Evolutionary conservation across 1,139 yeast species (phyloP).

Genomic region (Sugiyamaella novakii): DNA sequence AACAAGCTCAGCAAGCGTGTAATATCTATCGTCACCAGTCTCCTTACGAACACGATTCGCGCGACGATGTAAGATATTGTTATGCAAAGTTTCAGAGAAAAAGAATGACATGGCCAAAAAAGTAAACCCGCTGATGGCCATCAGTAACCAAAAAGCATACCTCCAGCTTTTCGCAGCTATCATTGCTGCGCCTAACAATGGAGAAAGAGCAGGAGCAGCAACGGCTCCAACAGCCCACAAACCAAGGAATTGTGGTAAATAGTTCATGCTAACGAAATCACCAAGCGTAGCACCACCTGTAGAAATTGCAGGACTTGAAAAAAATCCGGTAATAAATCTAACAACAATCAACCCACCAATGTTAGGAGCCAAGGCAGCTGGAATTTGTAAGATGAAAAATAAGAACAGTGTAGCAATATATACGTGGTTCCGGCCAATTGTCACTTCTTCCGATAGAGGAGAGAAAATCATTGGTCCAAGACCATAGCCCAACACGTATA

Average conservation of each 20-base stretch:
- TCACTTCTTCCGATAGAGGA: slow-evolving; percentile 55
- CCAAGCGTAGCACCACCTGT: slow-evolving; percentile 82
- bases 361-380: slow-evolving; percentile 49
- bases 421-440: slow-evolving; percentile 55
- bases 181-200: slow-evolving; percentile 62
- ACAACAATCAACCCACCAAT: slow-evolving; percentile 54
- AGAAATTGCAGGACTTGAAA: slow-evolving; percentile 81
- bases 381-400: slow-evolving; percentile 57
- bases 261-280: slow-evolving; percentile 45
- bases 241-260: slow-evolving; percentile 43
- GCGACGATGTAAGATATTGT: slow-evolving; percentile 50
- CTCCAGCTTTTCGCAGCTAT: slow-evolving; percentile 43
- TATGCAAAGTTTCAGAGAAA: slow-evolving; percentile 55
- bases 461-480: slow-evolving; percentile 56
- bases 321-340: slow-evolving; percentile 74
- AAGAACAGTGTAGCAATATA: slow-evolving; percentile 55
- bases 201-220: slow-evolving; percentile 62
- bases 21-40: slow-evolving; percentile 51
- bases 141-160: slow-evolving; percentile 51
- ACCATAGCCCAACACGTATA: slow-evolving; percentile 60
- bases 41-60: slow-evolving; percentile 51
- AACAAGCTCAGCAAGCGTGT: slow-evolving; percentile 30
- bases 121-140: slow-evolving; percentile 45
- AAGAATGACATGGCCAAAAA: slow-evolving; percentile 43
- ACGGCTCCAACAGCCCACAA: slow-evolving; percentile 56